Percentiles rank a stretch among this genome's conserved stretches.
phyloP scores from a whole-genome alignment of 1,139 yeast genomes.

The Yamadazyma atmosphaerica region DNA sequence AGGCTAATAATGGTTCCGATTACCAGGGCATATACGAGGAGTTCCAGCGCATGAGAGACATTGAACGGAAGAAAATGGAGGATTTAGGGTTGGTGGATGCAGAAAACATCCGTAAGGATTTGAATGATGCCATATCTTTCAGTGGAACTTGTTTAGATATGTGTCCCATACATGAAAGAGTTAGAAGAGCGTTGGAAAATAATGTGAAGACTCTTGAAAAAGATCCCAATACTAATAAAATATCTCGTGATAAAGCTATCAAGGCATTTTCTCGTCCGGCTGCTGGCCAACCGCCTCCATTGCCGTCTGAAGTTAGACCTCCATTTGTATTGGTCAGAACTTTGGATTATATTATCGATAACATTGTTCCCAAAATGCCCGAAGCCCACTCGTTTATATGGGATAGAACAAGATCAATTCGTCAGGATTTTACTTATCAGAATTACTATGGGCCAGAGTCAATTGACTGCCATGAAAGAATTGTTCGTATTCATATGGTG shows the following conservation, averaged over 20 bases:
- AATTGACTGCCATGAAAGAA: conserved; percentile 86
- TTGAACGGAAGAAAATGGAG: conserved; percentile 82
- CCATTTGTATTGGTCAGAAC: conserved; percentile 71
- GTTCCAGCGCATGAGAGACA: conserved; percentile 72
- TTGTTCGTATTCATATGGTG: conserved; percentile 83
- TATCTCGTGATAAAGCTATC: conserved; percentile 66
- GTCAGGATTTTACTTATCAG: conserved; percentile 97
- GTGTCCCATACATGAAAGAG: conserved; percentile 95
- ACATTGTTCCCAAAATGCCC: conserved; percentile 66
- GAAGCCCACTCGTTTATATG: conserved; percentile 91
- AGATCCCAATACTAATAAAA: conserved; percentile 62
- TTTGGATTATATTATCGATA: conserved; percentile 66
- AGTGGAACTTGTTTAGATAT: conserved; percentile 88
- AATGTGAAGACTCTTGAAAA: conserved; percentile 81
- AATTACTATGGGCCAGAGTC: conserved; percentile 94
- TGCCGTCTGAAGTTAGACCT: conserved; percentile 97
- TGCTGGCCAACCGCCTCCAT: conserved; percentile 97
- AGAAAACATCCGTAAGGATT: conserved; percentile 76
- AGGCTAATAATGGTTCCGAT: conserved; percentile 32
- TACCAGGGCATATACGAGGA: conserved; percentile 48
- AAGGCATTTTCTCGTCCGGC: conserved; percentile 97
- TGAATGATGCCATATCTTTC: conserved; percentile 84
- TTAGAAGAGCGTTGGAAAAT: conserved; percentile 83
- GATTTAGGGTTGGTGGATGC: conserved; percentile 80
- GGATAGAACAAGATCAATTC: conserved; percentile 97